Conservation (phyloP, 768 basidiomycete species). For the Tylopilus balloui region DNA sequence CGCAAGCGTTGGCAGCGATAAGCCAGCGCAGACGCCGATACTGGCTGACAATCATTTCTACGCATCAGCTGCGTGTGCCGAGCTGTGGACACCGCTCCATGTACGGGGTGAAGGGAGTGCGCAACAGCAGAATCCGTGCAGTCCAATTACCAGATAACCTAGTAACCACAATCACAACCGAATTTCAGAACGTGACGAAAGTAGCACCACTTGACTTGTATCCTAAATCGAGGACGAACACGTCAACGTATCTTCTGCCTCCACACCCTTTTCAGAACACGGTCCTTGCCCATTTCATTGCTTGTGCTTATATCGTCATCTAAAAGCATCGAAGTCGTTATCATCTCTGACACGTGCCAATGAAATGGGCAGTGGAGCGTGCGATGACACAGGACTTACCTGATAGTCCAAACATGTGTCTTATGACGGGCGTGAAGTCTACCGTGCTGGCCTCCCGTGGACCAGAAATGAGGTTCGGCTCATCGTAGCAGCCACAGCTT, state of each 20-base stretch:
- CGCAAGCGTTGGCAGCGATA: constrained; percentile 2
- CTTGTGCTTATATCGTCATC: neutral
- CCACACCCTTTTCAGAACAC: too few species aligned
- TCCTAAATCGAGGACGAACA: too few species aligned
- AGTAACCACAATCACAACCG: neutral
- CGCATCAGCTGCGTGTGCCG: neutral
- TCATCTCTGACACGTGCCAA: neutral
- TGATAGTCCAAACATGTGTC: constrained; percentile 5
- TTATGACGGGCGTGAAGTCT: constrained; percentile 17
- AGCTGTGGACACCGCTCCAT: neutral
- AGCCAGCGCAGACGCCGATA: constrained; percentile 6
- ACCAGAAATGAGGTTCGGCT: neutral
- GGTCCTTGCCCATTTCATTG: too few species aligned
- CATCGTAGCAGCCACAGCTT: fast-evolving
- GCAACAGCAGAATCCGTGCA: neutral
- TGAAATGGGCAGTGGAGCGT: neutral
- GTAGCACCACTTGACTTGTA: too few species aligned
- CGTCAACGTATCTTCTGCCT: too few species aligned
- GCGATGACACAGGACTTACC: neutral
- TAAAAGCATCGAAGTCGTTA: neutral
- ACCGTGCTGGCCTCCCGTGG: neutral
- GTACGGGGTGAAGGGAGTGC: neutral
- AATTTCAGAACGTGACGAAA: neutral
- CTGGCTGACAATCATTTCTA: constrained; percentile 4
- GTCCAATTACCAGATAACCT: constrained; percentile 3